Percentiles rank a stretch among this genome's conserved stretches.
These are phyloP conservation scores for Talaromyces wortmannii DNA, from an alignment of 495 filamentous ascomycete genomes.

Conservation along the genomic window DNA sequence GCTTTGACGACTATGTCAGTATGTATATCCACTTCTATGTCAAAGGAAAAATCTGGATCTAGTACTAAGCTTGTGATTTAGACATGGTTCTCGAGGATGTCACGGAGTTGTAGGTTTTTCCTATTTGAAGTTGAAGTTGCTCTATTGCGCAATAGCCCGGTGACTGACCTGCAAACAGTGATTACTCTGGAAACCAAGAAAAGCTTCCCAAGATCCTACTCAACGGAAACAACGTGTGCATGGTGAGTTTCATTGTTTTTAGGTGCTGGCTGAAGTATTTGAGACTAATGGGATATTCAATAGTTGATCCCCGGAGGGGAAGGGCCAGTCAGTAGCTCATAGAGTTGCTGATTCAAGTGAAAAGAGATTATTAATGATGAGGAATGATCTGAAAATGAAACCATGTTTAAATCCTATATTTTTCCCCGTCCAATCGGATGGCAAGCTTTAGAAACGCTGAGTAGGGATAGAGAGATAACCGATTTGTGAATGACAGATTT, in stretches of 20 bases:
- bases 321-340: conserved; percentile 48
- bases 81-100: conserved; percentile 98
- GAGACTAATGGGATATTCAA: neutral
- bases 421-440: too few species aligned
- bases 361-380: neutral
- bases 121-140: neutral
- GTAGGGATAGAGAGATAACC: neutral
- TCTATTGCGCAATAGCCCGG: neutral
- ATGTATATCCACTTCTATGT: conserved; percentile 38
- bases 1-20: conserved; percentile 99
- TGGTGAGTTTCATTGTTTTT: conserved; percentile 51
- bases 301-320: conserved; percentile 87
- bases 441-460: too few species aligned
- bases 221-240: conserved; percentile 99
- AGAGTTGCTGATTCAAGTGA: neutral
- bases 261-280: conserved; percentile 5
- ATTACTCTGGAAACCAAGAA: conserved; percentile 77
- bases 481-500: neutral
- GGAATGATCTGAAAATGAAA: neutral
- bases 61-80: conserved; percentile 20
- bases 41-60: neutral
- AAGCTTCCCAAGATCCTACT: conserved; percentile 90
- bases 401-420: too few species aligned
- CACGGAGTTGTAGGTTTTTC: conserved; percentile 76
- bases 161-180: conserved; percentile 45